phyloP scores from a whole-genome alignment of 2,329 filamentous ascomycete species.

The Ceratocystis ficicola region DNA sequence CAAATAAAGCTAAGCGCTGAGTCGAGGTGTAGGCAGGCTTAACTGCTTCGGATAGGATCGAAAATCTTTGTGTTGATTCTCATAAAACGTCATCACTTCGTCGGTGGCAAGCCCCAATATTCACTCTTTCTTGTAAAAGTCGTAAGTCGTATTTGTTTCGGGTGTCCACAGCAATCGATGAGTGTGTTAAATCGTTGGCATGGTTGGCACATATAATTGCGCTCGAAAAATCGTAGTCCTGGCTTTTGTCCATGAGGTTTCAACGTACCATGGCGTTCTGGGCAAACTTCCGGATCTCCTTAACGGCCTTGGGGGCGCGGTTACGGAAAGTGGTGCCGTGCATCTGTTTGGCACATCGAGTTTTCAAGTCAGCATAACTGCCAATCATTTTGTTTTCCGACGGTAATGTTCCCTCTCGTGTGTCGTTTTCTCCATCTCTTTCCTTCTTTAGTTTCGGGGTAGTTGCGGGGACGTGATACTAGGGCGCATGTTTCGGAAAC shows the following conservation, averaged over 20 bases:
- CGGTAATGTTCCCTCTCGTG: slow-evolving; percentile 8
- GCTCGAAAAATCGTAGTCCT: slow-evolving; percentile 17
- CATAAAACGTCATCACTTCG: neutral
- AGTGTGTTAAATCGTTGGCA: neutral
- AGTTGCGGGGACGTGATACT: neutral
- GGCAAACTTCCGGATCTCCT: slow-evolving; percentile 97
- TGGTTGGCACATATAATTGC: neutral
- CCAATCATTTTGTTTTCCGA: neutral
- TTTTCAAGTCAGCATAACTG: slow-evolving; percentile 29
- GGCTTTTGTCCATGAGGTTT: slow-evolving; percentile 13
- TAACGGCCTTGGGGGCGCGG: slow-evolving; percentile 94
- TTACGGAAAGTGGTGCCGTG: slow-evolving; percentile 99
- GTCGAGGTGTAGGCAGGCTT: neutral
- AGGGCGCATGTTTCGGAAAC: slow-evolving; percentile 24
- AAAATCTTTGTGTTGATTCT: neutral
- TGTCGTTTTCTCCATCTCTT: neutral
- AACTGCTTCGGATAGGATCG: neutral
- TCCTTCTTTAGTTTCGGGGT: neutral
- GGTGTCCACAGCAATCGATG: neutral
- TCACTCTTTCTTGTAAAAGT: neutral
- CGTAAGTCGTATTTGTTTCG: neutral
- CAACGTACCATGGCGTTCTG: slow-evolving; percentile 82
- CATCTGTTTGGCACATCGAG: slow-evolving; percentile 45
- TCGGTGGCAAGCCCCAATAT: neutral
- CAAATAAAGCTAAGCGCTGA: neutral